Evolutionary conservation across 805 yeast species (phyloP), one percentile per base, ranked within the genome.

Genomic region (Kuraishia borneana): DNA sequence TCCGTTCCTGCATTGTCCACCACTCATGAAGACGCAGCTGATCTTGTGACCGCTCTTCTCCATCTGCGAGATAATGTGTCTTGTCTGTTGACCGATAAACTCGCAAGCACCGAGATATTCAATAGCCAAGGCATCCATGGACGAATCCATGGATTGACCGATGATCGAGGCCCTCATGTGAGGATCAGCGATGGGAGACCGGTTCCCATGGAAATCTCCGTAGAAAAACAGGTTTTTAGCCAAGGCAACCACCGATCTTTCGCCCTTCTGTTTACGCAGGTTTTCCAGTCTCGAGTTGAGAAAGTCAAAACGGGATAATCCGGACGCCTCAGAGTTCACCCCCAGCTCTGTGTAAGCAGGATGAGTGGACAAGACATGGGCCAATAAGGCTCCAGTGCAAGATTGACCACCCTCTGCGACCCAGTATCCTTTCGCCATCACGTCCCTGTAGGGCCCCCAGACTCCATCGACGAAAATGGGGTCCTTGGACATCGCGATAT

Each of bases 381-480:
- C 89, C 42, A 92, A 67, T 26, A 92, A 68, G 21, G 94, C 96
- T 45, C 98, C 98, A 2, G 98, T 92, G 53, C 95, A 83, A 12
- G 94, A 80, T 57, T 92, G 98, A n/a, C 98, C 98, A 51, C 98
- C 98, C 60, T 92, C 98, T 10, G 97, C 95, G 42, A 88, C 67
- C 97, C 97, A 92, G 49, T 66, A 79, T 5, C 77, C 85, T 20
- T 82, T 80, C n/a, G 94, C 82, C 64, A 89, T 69, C 4, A 84
- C 95, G 56, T 88, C 95, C 48, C 87, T 70, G 59, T 92, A 92
- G 2, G 98, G 98, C 10, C 98, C 98, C 98, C 98, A 92, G 22
- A 92, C 96, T 39, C 98, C 98, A 30, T 84, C 75, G 7, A 89
- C 97, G 53, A 89, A 88, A 30, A 85, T 74, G 0, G 95, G 82